phyloP scores from a whole-genome alignment of 2,329 filamentous ascomycete genomes.

The Diaporthe amygdali region DNA sequence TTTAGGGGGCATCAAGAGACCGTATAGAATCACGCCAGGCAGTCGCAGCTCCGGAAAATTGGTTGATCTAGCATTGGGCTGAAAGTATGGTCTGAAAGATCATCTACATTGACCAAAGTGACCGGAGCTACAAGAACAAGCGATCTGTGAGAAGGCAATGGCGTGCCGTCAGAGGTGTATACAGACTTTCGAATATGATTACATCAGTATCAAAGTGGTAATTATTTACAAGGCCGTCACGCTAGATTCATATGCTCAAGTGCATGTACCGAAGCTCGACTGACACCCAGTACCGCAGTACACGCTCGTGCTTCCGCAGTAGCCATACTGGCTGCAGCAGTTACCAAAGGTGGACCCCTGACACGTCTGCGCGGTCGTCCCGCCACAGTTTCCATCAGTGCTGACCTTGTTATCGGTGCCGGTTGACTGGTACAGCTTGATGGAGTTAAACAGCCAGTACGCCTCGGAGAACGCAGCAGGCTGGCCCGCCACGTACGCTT shows the following conservation, averaged over 20 bases:
- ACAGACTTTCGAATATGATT: too few relatives aligned
- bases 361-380: conserved; percentile 4
- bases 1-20: too few relatives aligned
- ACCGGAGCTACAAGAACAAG: too few relatives aligned
- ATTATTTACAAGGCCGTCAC: not conserved
- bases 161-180: too few relatives aligned
- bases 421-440: conserved; percentile 37
- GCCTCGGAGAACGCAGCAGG: conserved; percentile 60
- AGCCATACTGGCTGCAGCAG: conserved; percentile 10
- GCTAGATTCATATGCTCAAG: not conserved
- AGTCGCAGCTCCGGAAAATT: too few relatives aligned
- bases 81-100: too few relatives aligned
- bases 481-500: conserved; percentile 61
- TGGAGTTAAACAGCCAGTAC: conserved; percentile 62
- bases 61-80: too few relatives aligned
- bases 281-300: conserved; percentile 5
- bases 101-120: too few relatives aligned
- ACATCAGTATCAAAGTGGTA: not conserved
- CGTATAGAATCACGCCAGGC: too few relatives aligned
- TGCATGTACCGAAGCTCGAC: not conserved
- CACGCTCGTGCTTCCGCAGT: not conserved
- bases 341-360: not conserved
- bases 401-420: not conserved
- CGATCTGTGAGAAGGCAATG: too few relatives aligned
- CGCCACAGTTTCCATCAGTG: not conserved